Conservation (phyloP, 495 filamentous ascomycete species). For the Penicillium dipodomyicola region DNA sequence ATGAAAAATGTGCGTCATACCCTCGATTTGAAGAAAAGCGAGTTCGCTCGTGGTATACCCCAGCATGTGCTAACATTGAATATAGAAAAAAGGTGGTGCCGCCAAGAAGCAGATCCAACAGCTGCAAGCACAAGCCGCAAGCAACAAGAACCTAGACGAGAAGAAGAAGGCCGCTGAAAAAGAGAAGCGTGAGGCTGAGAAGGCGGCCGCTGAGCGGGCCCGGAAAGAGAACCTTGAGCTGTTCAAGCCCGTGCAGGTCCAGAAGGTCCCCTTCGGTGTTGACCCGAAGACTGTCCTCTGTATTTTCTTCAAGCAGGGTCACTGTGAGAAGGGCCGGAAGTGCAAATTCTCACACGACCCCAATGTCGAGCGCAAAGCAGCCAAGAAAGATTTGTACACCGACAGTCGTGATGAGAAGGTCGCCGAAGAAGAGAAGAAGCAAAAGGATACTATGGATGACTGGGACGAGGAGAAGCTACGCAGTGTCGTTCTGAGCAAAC, state of each 20-base stretch:
- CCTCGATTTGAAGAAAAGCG: slow-evolving; percentile 3
- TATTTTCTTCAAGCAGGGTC: slow-evolving; percentile 91
- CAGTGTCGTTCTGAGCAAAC: slow-evolving; percentile 87
- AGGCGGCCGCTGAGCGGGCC: slow-evolving; percentile 80
- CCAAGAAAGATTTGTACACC: slow-evolving; percentile 90
- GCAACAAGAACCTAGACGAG: slow-evolving; percentile 73
- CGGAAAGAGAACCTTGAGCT: slow-evolving; percentile 75
- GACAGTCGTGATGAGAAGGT: slow-evolving; percentile 70
- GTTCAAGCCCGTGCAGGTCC: slow-evolving; percentile 90
- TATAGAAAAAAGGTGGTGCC: slow-evolving; percentile 84
- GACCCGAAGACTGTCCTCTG: slow-evolving; percentile 99
- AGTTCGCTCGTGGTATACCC: slow-evolving; percentile 13
- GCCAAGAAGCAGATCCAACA: slow-evolving; percentile 87
- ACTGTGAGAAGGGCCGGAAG: slow-evolving; percentile 95
- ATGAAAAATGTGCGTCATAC: slow-evolving; percentile 82
- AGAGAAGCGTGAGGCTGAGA: slow-evolving; percentile 76
- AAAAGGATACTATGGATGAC: slow-evolving; percentile 87
- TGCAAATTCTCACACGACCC: slow-evolving; percentile 98
- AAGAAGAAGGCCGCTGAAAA: slow-evolving; percentile 92
- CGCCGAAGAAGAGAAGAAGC: slow-evolving; percentile 73
- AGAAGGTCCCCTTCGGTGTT: slow-evolving; percentile 96
- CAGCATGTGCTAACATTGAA: slow-evolving; percentile 14
- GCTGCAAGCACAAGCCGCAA: slow-evolving; percentile 66
- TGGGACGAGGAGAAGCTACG: slow-evolving; percentile 98
- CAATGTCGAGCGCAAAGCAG: slow-evolving; percentile 80